Percentiles rank a stretch among this genome's conserved stretches.
These are phyloP conservation scores for Blastocystis sp. DNA, from an alignment of 352 stramenopile species.

Conservation along the genomic window DNA sequence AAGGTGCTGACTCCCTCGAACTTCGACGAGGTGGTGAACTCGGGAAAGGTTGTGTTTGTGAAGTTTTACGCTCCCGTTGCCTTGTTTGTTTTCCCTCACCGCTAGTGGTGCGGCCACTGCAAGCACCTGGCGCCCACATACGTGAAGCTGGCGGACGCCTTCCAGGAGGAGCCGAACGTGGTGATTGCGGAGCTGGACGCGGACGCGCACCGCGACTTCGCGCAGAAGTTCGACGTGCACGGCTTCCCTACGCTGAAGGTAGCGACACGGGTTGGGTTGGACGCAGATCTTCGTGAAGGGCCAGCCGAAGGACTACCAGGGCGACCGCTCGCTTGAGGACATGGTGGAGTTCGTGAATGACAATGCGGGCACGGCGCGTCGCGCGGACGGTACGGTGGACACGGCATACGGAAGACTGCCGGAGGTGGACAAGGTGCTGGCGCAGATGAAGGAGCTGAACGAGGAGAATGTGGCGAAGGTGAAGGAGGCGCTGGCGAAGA, in stretches of 20 bases:
- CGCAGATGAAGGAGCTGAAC: background rate
- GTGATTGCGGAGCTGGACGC: slow-evolving; percentile 83
- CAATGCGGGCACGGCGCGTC: slow-evolving; percentile 8
- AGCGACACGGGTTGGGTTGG: background rate
- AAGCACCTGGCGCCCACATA: slow-evolving; percentile 73
- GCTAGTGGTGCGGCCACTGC: slow-evolving; percentile 62
- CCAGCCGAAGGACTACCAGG: background rate
- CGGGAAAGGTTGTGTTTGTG: slow-evolving; percentile 28
- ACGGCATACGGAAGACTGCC: background rate
- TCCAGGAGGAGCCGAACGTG: slow-evolving; percentile 59
- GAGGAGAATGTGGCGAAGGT: slow-evolving; percentile 51
- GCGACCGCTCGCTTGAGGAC: slow-evolving; percentile 31
- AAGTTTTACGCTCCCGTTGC: slow-evolving; percentile 44
- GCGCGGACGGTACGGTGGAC: background rate
- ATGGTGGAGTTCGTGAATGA: slow-evolving; percentile 55
- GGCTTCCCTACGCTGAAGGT: slow-evolving; percentile 52
- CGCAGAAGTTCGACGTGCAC: background rate
- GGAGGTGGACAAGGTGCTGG: slow-evolving; percentile 27
- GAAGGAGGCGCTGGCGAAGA: slow-evolving; percentile 18
- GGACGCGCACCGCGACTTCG: background rate
- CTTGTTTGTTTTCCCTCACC: background rate
- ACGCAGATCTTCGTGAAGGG: slow-evolving; percentile 2
- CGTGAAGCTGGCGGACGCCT: slow-evolving; percentile 57
- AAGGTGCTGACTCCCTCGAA: slow-evolving; percentile 42
- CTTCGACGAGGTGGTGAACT: slow-evolving; percentile 22